These are phyloP conservation scores for Ophidiomyces ophidiicola DNA, from an alignment of 2,329 filamentous ascomycete genomes.

Conservation along the genomic window DNA sequence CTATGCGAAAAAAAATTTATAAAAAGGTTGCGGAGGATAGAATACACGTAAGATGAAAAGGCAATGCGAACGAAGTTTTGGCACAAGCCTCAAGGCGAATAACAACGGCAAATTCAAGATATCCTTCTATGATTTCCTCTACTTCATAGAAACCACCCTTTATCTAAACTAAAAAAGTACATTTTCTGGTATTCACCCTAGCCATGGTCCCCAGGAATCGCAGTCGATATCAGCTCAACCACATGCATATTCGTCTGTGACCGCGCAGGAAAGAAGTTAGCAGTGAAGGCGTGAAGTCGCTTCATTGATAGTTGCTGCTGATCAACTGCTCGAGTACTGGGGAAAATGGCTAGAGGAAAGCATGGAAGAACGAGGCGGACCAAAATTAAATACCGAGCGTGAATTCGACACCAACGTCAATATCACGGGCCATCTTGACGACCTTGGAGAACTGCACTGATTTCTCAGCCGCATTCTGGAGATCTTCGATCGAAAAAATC, in stretches of 20 bases:
- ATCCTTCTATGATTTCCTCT: not conserved
- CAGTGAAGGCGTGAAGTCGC: not conserved
- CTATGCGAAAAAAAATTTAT: too few relatives aligned
- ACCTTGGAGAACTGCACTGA: constrained; percentile 98
- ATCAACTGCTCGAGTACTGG: not conserved
- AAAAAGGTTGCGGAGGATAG: too few relatives aligned
- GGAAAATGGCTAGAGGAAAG: not conserved
- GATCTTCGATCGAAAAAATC: constrained; percentile 98
- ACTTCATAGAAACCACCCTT: not conserved
- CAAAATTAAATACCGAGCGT: constrained; percentile 76
- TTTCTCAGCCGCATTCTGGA: constrained; percentile 95
- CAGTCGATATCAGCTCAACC: not conserved
- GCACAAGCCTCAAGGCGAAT: not conserved
- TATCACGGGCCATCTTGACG: constrained; percentile 95
- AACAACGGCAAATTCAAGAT: not conserved
- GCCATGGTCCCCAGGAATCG: not conserved
- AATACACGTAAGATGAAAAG: constrained; percentile 4
- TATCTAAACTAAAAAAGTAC: not conserved
- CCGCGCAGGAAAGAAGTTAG: constrained; percentile 1
- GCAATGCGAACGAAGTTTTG: not conserved
- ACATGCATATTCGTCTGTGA: constrained; percentile 4
- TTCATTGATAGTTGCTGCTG: not conserved
- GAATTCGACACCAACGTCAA: constrained; percentile 94
- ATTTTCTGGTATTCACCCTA: not conserved
- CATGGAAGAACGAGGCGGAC: not conserved